phyloP scores from a whole-genome alignment of 345 rosid species.

The Brassica cretica region DNA sequence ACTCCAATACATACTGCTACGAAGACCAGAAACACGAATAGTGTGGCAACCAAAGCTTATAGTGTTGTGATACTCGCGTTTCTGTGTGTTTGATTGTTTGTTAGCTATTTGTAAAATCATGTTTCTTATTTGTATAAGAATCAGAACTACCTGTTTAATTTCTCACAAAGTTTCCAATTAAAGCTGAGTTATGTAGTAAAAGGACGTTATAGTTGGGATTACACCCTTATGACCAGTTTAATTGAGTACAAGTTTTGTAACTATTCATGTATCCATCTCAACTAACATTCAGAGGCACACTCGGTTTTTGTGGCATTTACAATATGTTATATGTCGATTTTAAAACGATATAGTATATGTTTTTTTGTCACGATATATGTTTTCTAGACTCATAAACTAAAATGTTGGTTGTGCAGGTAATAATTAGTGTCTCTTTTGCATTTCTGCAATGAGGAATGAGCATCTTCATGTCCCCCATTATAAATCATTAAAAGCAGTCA shows the following conservation, averaged over 20 bases:
- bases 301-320: constrained; percentile 18
- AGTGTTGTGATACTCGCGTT: background rate
- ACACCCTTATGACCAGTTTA: background rate
- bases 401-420: constrained; percentile 31
- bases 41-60: constrained; percentile 3
- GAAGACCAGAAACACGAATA: background rate
- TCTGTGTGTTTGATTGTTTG: constrained; percentile 2
- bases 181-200: background rate
- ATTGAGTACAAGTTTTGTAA: background rate
- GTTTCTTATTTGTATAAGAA: background rate
- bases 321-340: background rate
- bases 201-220: background rate
- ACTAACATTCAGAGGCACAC: constrained; percentile 23
- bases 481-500: constrained; percentile 36
- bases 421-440: constrained; percentile 32
- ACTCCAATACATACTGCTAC: background rate
- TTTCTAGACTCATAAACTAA: constrained; percentile 5
- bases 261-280: constrained; percentile 9
- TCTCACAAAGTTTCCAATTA: background rate
- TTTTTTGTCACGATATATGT: background rate
- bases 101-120: background rate
- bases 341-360: background rate
- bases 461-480: constrained; percentile 35
- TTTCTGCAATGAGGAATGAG: constrained; percentile 13
- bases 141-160: background rate